Evolutionary conservation across 2,329 filamentous ascomycete species (phyloP), one percentile per base, ranked within the genome.

Genomic region (Cladosporium sp.): DNA sequence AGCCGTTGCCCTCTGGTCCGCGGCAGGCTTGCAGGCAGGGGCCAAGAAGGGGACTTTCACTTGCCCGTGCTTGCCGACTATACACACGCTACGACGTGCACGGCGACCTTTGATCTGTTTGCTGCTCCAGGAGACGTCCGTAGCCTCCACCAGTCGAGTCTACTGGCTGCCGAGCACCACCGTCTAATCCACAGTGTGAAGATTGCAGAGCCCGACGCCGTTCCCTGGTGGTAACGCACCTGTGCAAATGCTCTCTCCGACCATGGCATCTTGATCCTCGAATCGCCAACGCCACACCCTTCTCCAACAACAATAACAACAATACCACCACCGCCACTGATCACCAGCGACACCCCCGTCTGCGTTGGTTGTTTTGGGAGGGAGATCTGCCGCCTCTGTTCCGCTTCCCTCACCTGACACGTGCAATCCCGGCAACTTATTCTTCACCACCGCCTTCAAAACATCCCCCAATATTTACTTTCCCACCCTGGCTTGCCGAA

Each of bases 261-360:
- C 27, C 22, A 51, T 51, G 48, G 40, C 48, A 18, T 38, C 48
- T 27, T 51, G 42, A n/a, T n/a, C n/a, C n/a, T n/a, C n/a, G n/a
- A 44, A 38, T 32, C 22, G 34, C 32, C 19, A n/a, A 43, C 22
- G 5, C 22, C 22, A 27, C 22, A 27, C 17, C 24, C 41, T n/a
- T 43, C 17, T 13, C 32, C 47, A 43, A 29, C 9, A 4, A 27
- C 22, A 4, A 27, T 9, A 4, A 27, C 22, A 4, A n/a, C n/a
- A n/a, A n/a, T n/a, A 27, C 9, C 43, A 45, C 43, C 15, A 7
- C 44, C 18, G 17, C 17, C 37, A 47, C 24, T 47, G 29, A 47
- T 39, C 24, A n/a, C 22, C 32, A 39, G 36, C 34, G 36, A 12
- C 30, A 12, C 30, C n/a, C n/a, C 30, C n/a, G 12, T 4, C 32